phyloP scores from a whole-genome alignment of 2,329 filamentous ascomycete species.

The Incumbomyces lentus region DNA sequence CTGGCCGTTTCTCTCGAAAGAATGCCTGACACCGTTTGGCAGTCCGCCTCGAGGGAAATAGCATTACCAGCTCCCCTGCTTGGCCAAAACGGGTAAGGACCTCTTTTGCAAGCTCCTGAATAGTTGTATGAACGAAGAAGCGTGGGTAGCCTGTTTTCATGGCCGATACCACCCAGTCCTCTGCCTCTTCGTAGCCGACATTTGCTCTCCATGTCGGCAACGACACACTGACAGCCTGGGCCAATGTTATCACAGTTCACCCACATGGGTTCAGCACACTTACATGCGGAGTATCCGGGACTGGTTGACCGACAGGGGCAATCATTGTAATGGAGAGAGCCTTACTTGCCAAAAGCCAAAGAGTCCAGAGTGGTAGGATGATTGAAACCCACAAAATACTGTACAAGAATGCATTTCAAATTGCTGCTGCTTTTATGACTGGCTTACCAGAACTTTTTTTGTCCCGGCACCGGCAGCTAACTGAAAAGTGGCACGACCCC shows the following conservation, averaged over 20 bases:
- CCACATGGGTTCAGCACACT: slow-evolving; percentile 27
- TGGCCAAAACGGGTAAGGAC: slow-evolving; percentile 56
- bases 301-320: slow-evolving; percentile 52
- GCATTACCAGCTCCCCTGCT: slow-evolving; percentile 52
- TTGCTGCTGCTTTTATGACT: no score
- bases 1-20: slow-evolving; percentile 50
- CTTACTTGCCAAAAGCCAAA: no score
- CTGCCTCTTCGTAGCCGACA: slow-evolving; percentile 85
- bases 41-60: slow-evolving; percentile 64
- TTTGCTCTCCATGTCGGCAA: slow-evolving; percentile 88
- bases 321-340: slow-evolving; percentile 15
- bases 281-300: slow-evolving; percentile 72
- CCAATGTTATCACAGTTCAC: slow-evolving; percentile 8
- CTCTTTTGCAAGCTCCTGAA: slow-evolving; percentile 60
- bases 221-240: slow-evolving; percentile 86
- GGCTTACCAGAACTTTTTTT: no score
- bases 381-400: no score
- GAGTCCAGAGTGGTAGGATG: no score
- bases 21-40: slow-evolving; percentile 69
- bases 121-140: slow-evolving; percentile 84
- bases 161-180: slow-evolving; percentile 71
- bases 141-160: slow-evolving; percentile 89
- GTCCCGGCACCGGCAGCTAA: no score
- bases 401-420: no score
- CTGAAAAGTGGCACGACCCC: no score